These are phyloP conservation scores for Trichoderma orchidacearum DNA, from an alignment of 495 filamentous ascomycete genomes.

Conservation along the genomic window DNA sequence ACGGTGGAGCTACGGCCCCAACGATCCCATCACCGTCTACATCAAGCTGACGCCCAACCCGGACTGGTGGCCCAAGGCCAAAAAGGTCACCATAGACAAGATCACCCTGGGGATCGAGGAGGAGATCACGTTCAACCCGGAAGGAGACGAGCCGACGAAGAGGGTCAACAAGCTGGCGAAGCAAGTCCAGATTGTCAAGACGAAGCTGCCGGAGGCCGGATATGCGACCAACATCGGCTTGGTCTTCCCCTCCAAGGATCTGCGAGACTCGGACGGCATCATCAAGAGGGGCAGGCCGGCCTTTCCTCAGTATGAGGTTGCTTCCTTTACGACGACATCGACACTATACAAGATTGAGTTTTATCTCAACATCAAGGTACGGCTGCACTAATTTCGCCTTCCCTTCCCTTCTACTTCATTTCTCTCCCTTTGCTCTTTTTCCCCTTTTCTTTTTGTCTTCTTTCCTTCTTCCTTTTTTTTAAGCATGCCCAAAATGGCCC, in stretches of 20 bases:
- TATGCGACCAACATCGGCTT: conserved; percentile 85
- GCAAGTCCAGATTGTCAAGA: conserved; percentile 65
- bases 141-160: conserved; percentile 90
- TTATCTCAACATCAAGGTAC: conserved; percentile 84
- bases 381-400: conserved; percentile 5
- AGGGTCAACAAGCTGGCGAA: conserved; percentile 80
- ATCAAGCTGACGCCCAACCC: conserved; percentile 86
- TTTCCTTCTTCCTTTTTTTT: conserved; percentile 13
- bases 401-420: too few relatives aligned
- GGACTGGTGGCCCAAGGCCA: conserved; percentile 80
- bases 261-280: conserved; percentile 78
- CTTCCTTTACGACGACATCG: conserved; percentile 85
- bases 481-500: too few relatives aligned
- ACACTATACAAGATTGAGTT: conserved; percentile 98
- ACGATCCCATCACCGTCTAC: conserved; percentile 91
- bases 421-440: conserved; percentile 11
- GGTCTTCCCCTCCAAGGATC: conserved; percentile 82
- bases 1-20: conserved; percentile 89
- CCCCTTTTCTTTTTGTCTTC: too few relatives aligned
- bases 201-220: conserved; percentile 74
- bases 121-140: conserved; percentile 93
- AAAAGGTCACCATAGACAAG: conserved; percentile 83
- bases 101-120: conserved; percentile 93
- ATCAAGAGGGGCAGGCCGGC: conserved; percentile 70
- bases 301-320: conserved; percentile 81